Evolutionary conservation across 2,329 filamentous ascomycete genomes (phyloP).

Genomic region (Curvularia verruculosa): DNA sequence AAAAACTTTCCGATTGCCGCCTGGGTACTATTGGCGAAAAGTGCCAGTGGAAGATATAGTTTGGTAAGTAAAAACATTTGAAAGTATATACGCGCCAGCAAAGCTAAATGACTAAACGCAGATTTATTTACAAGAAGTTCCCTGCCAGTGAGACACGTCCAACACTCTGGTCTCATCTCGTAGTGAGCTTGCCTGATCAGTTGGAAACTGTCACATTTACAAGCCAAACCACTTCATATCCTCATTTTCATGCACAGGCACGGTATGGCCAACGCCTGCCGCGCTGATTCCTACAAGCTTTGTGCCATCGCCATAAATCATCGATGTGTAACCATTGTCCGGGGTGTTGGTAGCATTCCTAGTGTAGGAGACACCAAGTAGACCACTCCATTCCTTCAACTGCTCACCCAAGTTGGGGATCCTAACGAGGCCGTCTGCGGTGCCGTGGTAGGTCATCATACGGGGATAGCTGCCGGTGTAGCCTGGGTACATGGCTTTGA

Average conservation of each 20-base stretch:
- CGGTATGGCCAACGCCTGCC: conserved; percentile 33
- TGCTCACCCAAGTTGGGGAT: conserved; percentile 34
- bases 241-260: conserved; percentile 23
- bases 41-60: not conserved
- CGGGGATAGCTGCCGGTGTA: conserved; percentile 46
- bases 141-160: not conserved
- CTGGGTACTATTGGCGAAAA: too few relatives aligned
- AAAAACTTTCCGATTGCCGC: too few relatives aligned
- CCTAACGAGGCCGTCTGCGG: conserved; percentile 40
- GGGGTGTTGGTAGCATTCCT: conserved; percentile 30
- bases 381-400: conserved; percentile 39
- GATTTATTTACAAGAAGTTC: not conserved
- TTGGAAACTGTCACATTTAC: not conserved
- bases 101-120: not conserved
- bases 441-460: conserved; percentile 48
- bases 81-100: not conserved
- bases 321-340: conserved; percentile 33
- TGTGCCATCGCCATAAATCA: conserved; percentile 36
- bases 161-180: not conserved
- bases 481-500: conserved; percentile 45
- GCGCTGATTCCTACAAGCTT: conserved; percentile 34
- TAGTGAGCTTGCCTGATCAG: not conserved
- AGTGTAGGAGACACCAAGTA: conserved; percentile 26
- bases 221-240: conserved; percentile 20
- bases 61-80: not conserved